These are phyloP conservation scores for Ustilago sp. DNA, from an alignment of 1,284 basidiomycete species.

Conservation along the genomic window DNA sequence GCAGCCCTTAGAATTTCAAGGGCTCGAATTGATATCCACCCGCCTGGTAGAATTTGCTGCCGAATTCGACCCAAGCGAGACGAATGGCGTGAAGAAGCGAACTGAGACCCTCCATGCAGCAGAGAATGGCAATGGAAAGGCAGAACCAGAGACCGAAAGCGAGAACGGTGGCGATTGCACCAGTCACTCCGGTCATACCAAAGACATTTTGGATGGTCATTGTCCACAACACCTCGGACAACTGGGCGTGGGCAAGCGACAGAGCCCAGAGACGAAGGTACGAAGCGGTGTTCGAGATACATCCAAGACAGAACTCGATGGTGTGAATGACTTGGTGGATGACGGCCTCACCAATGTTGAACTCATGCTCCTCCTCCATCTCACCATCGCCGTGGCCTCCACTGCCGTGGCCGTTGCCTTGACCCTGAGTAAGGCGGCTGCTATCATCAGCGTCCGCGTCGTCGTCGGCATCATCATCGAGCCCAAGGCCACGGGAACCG, in stretches of 20 bases:
- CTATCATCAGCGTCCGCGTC: slow-evolving; percentile 72
- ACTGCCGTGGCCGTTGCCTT: slow-evolving; percentile 78
- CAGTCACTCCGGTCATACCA: slow-evolving; percentile 71
- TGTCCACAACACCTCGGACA: slow-evolving; percentile 82
- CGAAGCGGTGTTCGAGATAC: slow-evolving; percentile 98
- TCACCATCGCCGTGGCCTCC: slow-evolving; percentile 80
- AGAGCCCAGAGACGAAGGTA: slow-evolving; percentile 99
- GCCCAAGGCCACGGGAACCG: slow-evolving; percentile 50
- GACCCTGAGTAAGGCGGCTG: slow-evolving; percentile 68
- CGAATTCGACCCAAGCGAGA: slow-evolving; percentile 97
- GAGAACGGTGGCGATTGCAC: slow-evolving; percentile 75
- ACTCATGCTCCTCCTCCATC: slow-evolving; percentile 74
- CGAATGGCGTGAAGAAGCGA: slow-evolving; percentile 92
- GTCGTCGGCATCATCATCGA: slow-evolving; percentile 51
- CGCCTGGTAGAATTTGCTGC: slow-evolving; percentile 95
- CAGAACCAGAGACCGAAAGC: slow-evolving; percentile 84
- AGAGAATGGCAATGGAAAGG: slow-evolving; percentile 77
- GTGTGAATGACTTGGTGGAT: slow-evolving; percentile 89
- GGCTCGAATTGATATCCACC: slow-evolving; percentile 76
- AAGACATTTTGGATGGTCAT: slow-evolving; percentile 69
- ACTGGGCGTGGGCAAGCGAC: slow-evolving; percentile 95
- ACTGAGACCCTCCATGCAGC: slow-evolving; percentile 87
- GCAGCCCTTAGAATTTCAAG: slow-evolving; percentile 44
- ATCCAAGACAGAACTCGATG: slow-evolving; percentile 92
- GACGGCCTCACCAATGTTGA: slow-evolving; percentile 91